Evolutionary conservation across 805 yeast species (phyloP), one percentile per base, ranked within the genome.

Genomic region (Monosporozyma unispora): DNA sequence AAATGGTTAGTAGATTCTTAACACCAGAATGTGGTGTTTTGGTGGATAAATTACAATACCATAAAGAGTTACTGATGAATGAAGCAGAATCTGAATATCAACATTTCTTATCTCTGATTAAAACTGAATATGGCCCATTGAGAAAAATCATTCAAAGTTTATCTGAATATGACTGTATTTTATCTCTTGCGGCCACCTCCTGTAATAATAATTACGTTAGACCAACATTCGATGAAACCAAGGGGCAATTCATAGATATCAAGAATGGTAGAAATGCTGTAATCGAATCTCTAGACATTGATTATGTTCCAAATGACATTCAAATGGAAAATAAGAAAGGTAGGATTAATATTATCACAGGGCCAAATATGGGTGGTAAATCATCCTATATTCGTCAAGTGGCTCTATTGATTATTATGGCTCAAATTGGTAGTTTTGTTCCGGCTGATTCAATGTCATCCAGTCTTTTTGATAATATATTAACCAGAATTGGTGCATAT

Each of bases 401-500:
- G 7, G 78, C 80, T 0, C 54, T 78, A 6, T 54, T 77, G 9
- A 66, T 68, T 2, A 70, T 80, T 6, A 67, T 81, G 73, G 76
- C 80, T 0, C 86, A 81, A 56, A 73, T 79, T 27, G 86, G 86
- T 0, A 72, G 77, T 9, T 76, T 68, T 48, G 67, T 75, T 0
- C 78, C 79, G 0, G 78, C 79, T 9, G 68, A 72, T 2, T 54
- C 59, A 1, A 86, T 86, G 1, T 66, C 68, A 4, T 54, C 87
- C 29, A 86, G 95, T 1, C 67, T 87, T 1, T 81, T 88, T 57
- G 89, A 82, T 59, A 75, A 73, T 16, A 63, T 78, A 0, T 69
- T 64, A 47, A 76, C 80, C 1, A 68, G 93, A 44, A 83, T 87
- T 81, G 96, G 96, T 0, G 93, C 96, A 0, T 75, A 78, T 37